phyloP scores from a whole-genome alignment of 192 early-diverging fungal species.

The Entomortierella chlamydospora region DNA sequence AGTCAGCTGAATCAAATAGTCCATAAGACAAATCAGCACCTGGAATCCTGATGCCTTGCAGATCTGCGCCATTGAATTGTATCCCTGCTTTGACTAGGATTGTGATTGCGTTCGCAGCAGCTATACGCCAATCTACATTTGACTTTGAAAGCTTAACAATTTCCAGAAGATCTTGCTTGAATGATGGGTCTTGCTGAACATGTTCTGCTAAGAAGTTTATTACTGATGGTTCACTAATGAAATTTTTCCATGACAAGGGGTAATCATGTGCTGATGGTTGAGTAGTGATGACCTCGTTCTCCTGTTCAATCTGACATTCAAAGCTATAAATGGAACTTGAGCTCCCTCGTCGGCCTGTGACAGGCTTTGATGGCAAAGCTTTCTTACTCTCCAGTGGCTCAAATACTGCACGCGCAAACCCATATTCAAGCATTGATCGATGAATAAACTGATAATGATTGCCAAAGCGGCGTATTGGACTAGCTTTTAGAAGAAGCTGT shows the following conservation, averaged over 20 bases:
- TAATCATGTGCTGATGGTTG: background rate
- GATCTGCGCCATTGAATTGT: background rate
- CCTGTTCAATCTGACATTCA: background rate
- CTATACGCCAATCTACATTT: background rate
- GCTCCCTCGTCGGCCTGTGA: too few relatives aligned
- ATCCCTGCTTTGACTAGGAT: background rate
- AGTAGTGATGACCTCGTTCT: background rate
- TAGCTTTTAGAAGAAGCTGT: background rate
- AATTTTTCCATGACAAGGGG: background rate
- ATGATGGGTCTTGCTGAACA: background rate
- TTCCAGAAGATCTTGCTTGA: background rate
- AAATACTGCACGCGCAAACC: conserved; percentile 10
- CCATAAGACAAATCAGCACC: background rate
- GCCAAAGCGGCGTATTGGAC: conserved; percentile 7
- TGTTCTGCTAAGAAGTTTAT: background rate
- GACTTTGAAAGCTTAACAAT: background rate
- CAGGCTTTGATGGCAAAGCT: background rate
- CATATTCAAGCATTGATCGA: conserved; percentile 13
- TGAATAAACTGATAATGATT: conserved; percentile 22
- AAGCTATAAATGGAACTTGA: background rate
- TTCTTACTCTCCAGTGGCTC: conserved; percentile 11
- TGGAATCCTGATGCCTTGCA: background rate
- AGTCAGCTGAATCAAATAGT: background rate
- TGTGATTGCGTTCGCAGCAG: background rate
- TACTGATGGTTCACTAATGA: background rate